Conservation (phyloP, 2,329 filamentous ascomycete species). For the Penicillium digitatum region DNA sequence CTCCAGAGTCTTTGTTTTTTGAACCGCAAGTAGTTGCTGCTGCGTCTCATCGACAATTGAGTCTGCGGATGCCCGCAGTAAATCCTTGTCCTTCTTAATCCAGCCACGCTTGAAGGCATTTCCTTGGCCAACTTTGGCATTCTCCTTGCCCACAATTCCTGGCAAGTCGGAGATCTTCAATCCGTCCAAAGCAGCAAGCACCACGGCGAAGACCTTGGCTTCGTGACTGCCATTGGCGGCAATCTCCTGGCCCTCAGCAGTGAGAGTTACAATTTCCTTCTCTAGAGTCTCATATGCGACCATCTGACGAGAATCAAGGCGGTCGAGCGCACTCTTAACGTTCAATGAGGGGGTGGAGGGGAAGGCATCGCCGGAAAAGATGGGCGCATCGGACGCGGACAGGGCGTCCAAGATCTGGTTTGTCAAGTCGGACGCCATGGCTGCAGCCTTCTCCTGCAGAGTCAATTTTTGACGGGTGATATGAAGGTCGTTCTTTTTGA, state of each 20-base stretch:
- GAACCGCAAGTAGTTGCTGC: conserved; percentile 69
- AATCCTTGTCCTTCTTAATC: conserved; percentile 61
- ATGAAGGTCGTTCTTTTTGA: conserved; percentile 14
- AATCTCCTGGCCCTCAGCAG: conserved; percentile 69
- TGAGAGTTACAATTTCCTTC: conserved; percentile 70
- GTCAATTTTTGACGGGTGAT: conserved; percentile 15
- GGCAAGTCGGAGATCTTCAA: conserved; percentile 71
- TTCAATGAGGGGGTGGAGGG: conserved; percentile 61
- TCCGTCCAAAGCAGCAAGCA: conserved; percentile 69
- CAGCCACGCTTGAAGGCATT: conserved; percentile 80
- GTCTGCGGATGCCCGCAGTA: conserved; percentile 56
- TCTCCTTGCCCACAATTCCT: conserved; percentile 46
- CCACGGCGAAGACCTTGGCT: conserved; percentile 73
- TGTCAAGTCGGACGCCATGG: conserved; percentile 55
- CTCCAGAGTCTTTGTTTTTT: conserved; percentile 62
- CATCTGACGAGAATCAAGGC: conserved; percentile 80
- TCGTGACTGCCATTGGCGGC: conserved; percentile 74
- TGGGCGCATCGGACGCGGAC: conserved; percentile 55
- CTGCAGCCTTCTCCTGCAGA: conserved; percentile 29
- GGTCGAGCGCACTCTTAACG: conserved; percentile 83
- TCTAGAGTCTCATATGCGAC: conserved; percentile 80
- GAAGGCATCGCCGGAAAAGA: conserved; percentile 68
- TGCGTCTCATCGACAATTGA: conserved; percentile 76
- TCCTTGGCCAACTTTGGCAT: conserved; percentile 71
- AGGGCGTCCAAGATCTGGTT: conserved; percentile 64